A percentile compares a stretch with the other conserved stretches of the same genome.
Conservation (phyloP, 2,329 filamentous ascomycete genomes). For the Ascochyta koolunga region DNA sequence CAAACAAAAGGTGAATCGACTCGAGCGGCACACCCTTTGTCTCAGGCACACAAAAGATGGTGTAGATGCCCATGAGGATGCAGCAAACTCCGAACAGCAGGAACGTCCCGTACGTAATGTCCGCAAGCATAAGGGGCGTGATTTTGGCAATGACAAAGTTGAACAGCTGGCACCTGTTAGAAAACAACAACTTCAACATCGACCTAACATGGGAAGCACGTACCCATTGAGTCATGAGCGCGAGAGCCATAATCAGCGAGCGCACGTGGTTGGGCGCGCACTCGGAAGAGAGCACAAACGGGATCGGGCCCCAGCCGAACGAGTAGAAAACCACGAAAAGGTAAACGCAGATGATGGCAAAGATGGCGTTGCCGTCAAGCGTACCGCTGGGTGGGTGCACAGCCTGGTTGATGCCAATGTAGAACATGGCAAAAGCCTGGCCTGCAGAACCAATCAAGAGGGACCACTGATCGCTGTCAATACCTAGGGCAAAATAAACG, state of each 20-base stretch:
- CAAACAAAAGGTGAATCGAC: conserved; percentile 51
- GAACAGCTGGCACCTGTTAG: conserved; percentile 12
- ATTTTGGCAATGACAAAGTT: conserved; percentile 43
- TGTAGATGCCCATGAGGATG: conserved; percentile 51
- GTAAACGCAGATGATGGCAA: conserved; percentile 60
- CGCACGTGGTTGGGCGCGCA: conserved; percentile 50
- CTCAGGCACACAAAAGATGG: conserved; percentile 52
- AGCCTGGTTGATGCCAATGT: conserved; percentile 42
- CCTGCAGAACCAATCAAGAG: conserved; percentile 51
- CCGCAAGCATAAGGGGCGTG: conserved; percentile 51
- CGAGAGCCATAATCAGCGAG: conserved; percentile 51
- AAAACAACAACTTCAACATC: background rate
- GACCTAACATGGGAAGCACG: conserved; percentile 38
- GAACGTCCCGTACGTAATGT: conserved; percentile 54
- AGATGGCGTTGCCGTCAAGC: conserved; percentile 47
- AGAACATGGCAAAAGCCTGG: conserved; percentile 53
- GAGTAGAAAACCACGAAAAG: conserved; percentile 56
- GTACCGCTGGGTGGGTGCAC: conserved; percentile 43
- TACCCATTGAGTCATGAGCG: conserved; percentile 56
- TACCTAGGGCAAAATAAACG: background rate
- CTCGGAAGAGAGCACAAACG: conserved; percentile 53
- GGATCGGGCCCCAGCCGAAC: conserved; percentile 55
- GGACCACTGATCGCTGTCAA: conserved; percentile 38
- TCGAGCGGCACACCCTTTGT: conserved; percentile 53
- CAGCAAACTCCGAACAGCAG: conserved; percentile 51